Conservation (phyloP, 129 eudicot genomes). For the Deinandra increscens region DNA sequence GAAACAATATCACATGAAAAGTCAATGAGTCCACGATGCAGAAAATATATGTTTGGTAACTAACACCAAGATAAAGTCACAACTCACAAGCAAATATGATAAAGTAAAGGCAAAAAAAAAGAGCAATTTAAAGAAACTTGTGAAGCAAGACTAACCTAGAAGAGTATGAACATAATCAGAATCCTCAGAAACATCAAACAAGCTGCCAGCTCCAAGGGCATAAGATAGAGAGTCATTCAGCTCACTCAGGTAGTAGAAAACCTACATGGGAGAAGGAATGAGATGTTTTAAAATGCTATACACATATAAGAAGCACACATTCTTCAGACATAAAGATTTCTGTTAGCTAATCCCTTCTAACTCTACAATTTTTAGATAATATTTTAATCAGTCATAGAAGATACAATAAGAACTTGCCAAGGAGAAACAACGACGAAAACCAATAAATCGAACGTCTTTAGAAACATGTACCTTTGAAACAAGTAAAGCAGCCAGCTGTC, state of each 20-base stretch:
- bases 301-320: neutral
- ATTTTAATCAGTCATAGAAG: neutral
- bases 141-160: conserved; percentile 51
- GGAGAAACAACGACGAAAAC: conserved; percentile 2
- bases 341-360: neutral
- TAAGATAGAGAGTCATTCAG: conserved; percentile 76
- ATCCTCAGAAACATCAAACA: conserved; percentile 91
- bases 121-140: neutral
- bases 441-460: neutral
- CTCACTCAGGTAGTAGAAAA: conserved; percentile 85
- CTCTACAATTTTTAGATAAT: neutral
- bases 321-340: neutral
- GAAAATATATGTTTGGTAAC: conserved; percentile 1
- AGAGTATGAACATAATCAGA: conserved; percentile 89
- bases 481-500: conserved; percentile 80
- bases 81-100: neutral
- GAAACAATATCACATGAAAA: neutral
- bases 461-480: conserved; percentile 68
- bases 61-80: neutral
- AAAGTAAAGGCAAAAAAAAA: neutral
- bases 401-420: neutral
- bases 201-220: conserved; percentile 95
- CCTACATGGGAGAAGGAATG: conserved; percentile 38
- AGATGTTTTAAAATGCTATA: conserved; percentile 1
- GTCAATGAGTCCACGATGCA: neutral